A percentile compares a stretch with the other conserved stretches of the same genome.
Conservation (phyloP, 495 filamentous ascomycete species). For the Niebla homalea region DNA sequence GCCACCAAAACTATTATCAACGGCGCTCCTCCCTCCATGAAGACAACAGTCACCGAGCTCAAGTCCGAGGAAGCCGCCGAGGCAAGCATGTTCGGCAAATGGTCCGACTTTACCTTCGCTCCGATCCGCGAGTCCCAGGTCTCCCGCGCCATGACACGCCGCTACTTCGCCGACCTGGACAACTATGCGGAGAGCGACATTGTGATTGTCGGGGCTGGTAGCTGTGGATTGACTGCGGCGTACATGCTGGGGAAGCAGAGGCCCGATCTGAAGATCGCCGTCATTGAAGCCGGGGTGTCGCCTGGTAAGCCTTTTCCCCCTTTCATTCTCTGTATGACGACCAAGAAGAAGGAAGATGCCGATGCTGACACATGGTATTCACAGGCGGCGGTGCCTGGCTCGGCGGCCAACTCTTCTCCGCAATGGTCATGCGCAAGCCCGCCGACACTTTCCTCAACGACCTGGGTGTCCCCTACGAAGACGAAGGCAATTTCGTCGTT, state of each 20-base stretch:
- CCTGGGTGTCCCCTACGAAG: conserved; percentile 72
- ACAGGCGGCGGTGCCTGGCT: conserved; percentile 78
- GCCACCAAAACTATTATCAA: conserved; percentile 30
- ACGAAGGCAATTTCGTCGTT: conserved; percentile 75
- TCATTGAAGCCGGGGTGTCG: conserved; percentile 76
- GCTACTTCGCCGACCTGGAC: conserved; percentile 84
- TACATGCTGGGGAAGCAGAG: conserved; percentile 74
- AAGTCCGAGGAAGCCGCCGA: neutral
- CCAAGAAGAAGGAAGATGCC: neutral
- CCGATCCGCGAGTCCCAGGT: conserved; percentile 84
- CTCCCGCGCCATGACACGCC: conserved; percentile 79
- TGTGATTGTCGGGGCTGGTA: conserved; percentile 81
- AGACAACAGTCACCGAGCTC: conserved; percentile 37
- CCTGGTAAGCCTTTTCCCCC: conserved; percentile 38
- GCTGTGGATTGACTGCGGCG: conserved; percentile 70
- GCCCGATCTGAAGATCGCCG: conserved; percentile 81
- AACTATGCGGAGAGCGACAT: conserved; percentile 82
- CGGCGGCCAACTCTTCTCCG: conserved; percentile 80
- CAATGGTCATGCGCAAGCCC: conserved; percentile 89
- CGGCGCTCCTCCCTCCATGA: conserved; percentile 40
- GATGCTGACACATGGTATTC: neutral
- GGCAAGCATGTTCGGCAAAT: conserved; percentile 28
- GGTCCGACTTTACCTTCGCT: conserved; percentile 67
- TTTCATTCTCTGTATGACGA: neutral
- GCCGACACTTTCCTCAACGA: conserved; percentile 71